Percentiles rank a stretch among this genome's conserved stretches.
Conservation (phyloP, 2,329 filamentous ascomycete species). For the Epichloe coenophiala region DNA sequence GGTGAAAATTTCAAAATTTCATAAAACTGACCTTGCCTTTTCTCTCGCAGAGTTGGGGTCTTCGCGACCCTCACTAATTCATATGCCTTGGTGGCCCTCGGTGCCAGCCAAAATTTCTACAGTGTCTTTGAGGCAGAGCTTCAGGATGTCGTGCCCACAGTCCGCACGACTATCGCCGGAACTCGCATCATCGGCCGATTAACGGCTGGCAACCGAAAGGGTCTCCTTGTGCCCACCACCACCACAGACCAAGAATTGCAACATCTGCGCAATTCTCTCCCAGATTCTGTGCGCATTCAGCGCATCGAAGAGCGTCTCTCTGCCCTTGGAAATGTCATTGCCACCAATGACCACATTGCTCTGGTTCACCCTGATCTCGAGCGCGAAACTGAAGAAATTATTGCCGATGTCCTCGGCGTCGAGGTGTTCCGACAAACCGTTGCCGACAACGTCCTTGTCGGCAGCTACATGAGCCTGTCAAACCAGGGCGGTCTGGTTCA, state of each 20-base stretch:
- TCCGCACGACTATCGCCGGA: conserved; percentile 89
- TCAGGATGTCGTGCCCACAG: conserved; percentile 93
- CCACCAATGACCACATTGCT: conserved; percentile 90
- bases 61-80: conserved; percentile 96
- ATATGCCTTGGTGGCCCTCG: conserved; percentile 86
- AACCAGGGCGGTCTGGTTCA: conserved; percentile 97
- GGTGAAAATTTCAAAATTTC: not conserved
- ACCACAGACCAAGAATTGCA: conserved; percentile 98
- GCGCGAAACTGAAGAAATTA: conserved; percentile 96
- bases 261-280: conserved; percentile 88
- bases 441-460: conserved; percentile 91
- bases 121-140: conserved; percentile 96
- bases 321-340: conserved; percentile 93
- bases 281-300: conserved; percentile 85
- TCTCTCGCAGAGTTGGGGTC: conserved; percentile 65
- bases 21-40: not conserved
- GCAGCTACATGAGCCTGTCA: conserved; percentile 89
- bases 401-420: conserved; percentile 82
- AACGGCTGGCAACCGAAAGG: conserved; percentile 93
- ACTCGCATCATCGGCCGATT: conserved; percentile 92
- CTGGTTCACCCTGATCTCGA: conserved; percentile 93
- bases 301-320: conserved; percentile 95
- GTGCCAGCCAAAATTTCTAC: conserved; percentile 98
- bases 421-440: conserved; percentile 91
- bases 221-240: conserved; percentile 86